Base-by-base conservation (phyloP, 805 yeast genomes). In the Metschnikowia aberdeeniae region DNA sequence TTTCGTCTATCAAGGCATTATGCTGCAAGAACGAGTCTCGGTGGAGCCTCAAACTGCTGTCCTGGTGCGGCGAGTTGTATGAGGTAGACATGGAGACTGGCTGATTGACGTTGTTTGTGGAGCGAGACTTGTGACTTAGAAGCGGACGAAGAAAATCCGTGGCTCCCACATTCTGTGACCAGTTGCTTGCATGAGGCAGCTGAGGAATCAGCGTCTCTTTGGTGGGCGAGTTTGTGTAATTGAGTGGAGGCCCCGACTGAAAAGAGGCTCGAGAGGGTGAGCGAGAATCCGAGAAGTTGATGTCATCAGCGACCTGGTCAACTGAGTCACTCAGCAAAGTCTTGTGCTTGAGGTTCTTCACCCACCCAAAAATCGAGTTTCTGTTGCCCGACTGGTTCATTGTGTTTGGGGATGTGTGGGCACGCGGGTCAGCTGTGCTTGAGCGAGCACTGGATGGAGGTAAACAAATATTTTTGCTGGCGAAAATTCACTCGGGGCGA, bases 11-110 rank as follows among this genome's bases (percentile, higher is more conserved):
- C 53, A 62, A 63, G 52, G 62, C 68, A 54, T 62, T 75, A 66
- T 57, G 71, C 53, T 59, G 75, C 56, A 77, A 57, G 50, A 76
- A 78, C 3, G 75, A 66, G 54, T 78, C 82, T 9, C 82, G 62
- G 48, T 75, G 80, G 47, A 72, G 77, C 47, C 76, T 63, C 26
- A 40, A 34, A 33, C 46, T 36, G 40, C 47, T 49, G 30, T 54
- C 54, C 12, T 45, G 50, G 32, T 49, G 36, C 8, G 53, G 46
- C 17, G 44, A 42, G 35, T 34, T 47, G 33, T 56, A 57, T 7
- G 66, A 49, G n/a, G 56, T 58, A 42, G 63, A 53, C 63, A 73
- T 70, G 6, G 76, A 67, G 17, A 74, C 55, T 10, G 61, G 64
- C 43, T 72, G 50, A 47, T 61, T 61, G 34, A 72, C 70, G 53